These are phyloP conservation scores for Boletus edulis DNA, from an alignment of 768 basidiomycete genomes.

Conservation along the genomic window DNA sequence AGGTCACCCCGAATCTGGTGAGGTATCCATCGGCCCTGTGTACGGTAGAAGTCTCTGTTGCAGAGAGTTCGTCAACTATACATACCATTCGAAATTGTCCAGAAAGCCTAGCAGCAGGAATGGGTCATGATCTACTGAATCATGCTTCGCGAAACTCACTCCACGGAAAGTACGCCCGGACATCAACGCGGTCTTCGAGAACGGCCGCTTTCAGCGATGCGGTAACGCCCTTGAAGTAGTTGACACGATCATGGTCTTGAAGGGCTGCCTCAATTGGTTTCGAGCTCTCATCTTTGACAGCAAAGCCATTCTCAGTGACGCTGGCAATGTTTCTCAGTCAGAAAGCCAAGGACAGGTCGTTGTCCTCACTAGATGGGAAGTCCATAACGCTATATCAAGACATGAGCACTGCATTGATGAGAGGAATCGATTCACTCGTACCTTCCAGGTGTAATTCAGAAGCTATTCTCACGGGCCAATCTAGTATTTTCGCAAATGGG, in stretches of 20 bases:
- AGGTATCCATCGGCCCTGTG: conserved; percentile 60
- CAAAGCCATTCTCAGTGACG: conserved; percentile 75
- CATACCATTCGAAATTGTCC: conserved; percentile 68
- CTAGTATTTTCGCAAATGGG: background rate
- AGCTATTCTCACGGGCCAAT: conserved; percentile 33
- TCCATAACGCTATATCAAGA: conserved; percentile 37
- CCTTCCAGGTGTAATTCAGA: conserved; percentile 70
- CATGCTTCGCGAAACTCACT: conserved; percentile 38
- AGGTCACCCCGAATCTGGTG: conserved; percentile 69
- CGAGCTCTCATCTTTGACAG: conserved; percentile 60
- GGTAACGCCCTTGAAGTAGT: conserved; percentile 63
- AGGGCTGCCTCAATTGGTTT: conserved; percentile 53
- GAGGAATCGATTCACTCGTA: conserved; percentile 20
- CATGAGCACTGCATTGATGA: background rate
- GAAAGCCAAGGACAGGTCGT: background rate
- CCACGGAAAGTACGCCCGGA: conserved; percentile 67
- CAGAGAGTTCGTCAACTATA: background rate
- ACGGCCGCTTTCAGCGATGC: conserved; percentile 55
- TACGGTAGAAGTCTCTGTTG: background rate
- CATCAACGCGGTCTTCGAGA: conserved; percentile 59
- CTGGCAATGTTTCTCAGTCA: conserved; percentile 27
- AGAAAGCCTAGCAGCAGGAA: conserved; percentile 49
- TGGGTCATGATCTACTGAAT: background rate
- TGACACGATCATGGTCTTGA: conserved; percentile 59
- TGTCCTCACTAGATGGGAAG: conserved; percentile 52